Evolutionary conservation across 2,329 filamentous ascomycete species (phyloP).

Genomic region (Botrytis galanthina): DNA sequence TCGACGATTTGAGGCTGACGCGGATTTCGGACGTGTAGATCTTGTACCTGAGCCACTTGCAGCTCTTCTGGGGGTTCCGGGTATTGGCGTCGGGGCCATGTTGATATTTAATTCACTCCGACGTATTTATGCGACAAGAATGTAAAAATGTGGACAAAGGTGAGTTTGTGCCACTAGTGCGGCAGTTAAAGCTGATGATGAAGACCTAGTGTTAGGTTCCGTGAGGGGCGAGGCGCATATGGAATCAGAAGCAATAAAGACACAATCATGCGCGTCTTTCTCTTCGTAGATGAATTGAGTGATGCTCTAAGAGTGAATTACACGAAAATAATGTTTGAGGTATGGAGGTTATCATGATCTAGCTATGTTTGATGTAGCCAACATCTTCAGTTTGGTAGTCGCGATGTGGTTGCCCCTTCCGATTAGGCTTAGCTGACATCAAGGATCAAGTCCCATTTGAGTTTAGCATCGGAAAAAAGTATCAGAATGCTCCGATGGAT

Average conservation of each 20-base stretch:
- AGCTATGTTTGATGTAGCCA: background rate
- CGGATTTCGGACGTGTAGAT: conserved; percentile 32
- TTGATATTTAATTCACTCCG: conserved; percentile 11
- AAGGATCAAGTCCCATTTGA: conserved; percentile 1
- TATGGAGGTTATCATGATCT: conserved; percentile 2
- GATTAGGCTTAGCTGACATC: conserved; percentile 9
- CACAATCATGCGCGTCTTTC: conserved; percentile 20
- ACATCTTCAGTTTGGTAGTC: conserved; percentile 18
- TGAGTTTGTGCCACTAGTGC: conserved; percentile 12
- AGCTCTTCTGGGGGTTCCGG: conserved; percentile 19
- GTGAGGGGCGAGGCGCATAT: conserved; percentile 22
- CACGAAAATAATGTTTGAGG: conserved; percentile 1
- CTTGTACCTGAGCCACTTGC: conserved; percentile 20
- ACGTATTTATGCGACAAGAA: conserved; percentile 11
- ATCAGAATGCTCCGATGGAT: background rate
- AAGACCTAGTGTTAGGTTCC: background rate
- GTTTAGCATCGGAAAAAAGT: conserved; percentile 12
- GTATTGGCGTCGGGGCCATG: conserved; percentile 20
- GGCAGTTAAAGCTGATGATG: conserved; percentile 13
- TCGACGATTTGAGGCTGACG: conserved; percentile 23
- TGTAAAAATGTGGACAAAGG: conserved; percentile 17
- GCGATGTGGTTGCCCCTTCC: conserved; percentile 20
- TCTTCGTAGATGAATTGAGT: background rate
- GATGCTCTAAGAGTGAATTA: conserved; percentile 9
- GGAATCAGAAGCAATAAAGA: conserved; percentile 12